A percentile compares a stretch with the other conserved stretches of the same genome.
Conservation (phyloP, 1,139 yeast genomes). For the Pichia sp. region DNA sequence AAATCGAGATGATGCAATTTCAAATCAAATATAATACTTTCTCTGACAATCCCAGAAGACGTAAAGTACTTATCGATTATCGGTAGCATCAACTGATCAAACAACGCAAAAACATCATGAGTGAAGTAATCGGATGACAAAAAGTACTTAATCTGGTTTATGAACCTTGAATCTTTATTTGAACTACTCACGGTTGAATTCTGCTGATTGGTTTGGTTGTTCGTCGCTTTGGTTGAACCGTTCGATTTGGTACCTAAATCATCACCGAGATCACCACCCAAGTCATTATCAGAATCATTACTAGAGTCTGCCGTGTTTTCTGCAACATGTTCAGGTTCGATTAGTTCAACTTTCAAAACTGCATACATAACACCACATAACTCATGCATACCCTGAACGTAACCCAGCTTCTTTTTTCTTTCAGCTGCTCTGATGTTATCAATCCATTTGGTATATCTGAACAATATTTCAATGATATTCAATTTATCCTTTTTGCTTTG, state of each 20-base stretch:
- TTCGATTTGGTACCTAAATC: neutral
- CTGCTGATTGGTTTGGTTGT: neutral
- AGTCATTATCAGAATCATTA: constrained; percentile 14
- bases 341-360: constrained; percentile 11
- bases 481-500: constrained; percentile 28
- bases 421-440: constrained; percentile 31
- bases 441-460: constrained; percentile 37
- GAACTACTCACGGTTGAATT: neutral
- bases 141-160: constrained; percentile 24
- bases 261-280: neutral
- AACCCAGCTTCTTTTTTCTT: constrained; percentile 27
- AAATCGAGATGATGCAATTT: constrained; percentile 32
- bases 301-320: constrained; percentile 8
- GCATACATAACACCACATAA: constrained; percentile 52
- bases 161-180: constrained; percentile 11
- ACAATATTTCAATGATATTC: constrained; percentile 44
- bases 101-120: constrained; percentile 41
- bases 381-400: constrained; percentile 69
- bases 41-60: constrained; percentile 15
- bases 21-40: constrained; percentile 39
- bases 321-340: constrained; percentile 7
- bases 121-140: constrained; percentile 32
- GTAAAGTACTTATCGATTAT: constrained; percentile 35
- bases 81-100: constrained; percentile 35
- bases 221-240: neutral